Base-by-base conservation (phyloP, 495 filamentous ascomycete genomes). In the Penicillium verhagenii region DNA sequence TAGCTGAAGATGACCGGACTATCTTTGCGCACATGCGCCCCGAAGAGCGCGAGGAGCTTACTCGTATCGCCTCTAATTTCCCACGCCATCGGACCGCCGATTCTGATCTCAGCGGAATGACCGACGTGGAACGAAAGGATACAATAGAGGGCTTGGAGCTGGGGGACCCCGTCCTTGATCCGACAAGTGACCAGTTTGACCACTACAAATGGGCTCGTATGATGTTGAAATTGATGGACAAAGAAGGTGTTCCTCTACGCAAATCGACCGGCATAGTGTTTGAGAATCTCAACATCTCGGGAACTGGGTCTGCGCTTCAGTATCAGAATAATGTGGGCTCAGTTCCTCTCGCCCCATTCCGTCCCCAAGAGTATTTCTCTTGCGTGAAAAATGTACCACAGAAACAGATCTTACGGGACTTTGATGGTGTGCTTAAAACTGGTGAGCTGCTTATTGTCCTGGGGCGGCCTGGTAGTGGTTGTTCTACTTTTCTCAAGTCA, bases 401-500 rank as follows among this genome's bases (percentile, higher is more conserved):
- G 52, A 76, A 75, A 28, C 67, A 69, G 11, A 78, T 78, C 21
- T 56, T 78, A 23, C 71, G 63, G 28, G 66, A 70, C 37, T 74
- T 78, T 33, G 65, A 75, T 50, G 75, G 75, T 4, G 62, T 74
- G 13, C 49, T 78, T 10, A 67, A 67, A 56, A 83, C 79, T 19
- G 90, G 90, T 11, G 90, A 94, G 72, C 91, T 90, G 85, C 73
- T 94, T 31, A 76, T 93, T n/a, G 89, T 93, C 1, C 76, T 93
- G 16, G 90, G 89, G 16, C 82, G 85, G 16, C 90, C 90, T 11
- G 90, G 86, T 44, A 81, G 81, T 56, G 86, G 87, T 19, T 88
- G 85, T 54, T 84, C 86, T 10, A 92, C 89, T 3, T 83, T 93
- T 54, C 66, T 92, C 39, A 89, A 89, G 71, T 83, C 85, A 7